Conservation (phyloP, 805 yeast species). For the Sungouiozyma ichnusensis region DNA sequence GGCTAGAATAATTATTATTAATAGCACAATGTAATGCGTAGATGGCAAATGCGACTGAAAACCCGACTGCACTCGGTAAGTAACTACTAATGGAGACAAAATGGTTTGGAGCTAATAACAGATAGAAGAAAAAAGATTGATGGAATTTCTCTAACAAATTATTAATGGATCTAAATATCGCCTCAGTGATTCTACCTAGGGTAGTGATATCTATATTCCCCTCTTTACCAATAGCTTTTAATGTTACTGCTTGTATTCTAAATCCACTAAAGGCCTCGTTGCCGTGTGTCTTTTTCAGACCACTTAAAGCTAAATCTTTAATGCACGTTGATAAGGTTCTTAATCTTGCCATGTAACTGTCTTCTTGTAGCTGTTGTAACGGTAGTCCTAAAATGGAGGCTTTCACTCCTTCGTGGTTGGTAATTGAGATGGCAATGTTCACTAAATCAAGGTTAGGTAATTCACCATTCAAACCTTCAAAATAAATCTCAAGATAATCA, state of each 20-base stretch:
- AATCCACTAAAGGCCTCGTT: slow-evolving; percentile 92
- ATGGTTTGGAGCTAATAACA: slow-evolving; percentile 61
- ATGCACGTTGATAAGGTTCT: slow-evolving; percentile 55
- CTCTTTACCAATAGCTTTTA: slow-evolving; percentile 51
- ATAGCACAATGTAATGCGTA: slow-evolving; percentile 52
- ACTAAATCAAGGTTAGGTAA: slow-evolving; percentile 86
- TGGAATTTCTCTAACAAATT: slow-evolving; percentile 91
- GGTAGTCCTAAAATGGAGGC: slow-evolving; percentile 56
- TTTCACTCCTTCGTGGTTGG: slow-evolving; percentile 66
- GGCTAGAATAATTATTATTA: slow-evolving; percentile 22
- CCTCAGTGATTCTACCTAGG: slow-evolving; percentile 83
- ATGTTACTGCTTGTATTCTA: slow-evolving; percentile 84
- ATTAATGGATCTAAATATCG: slow-evolving; percentile 78
- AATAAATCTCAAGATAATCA: slow-evolving; percentile 61
- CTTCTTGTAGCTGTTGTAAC: slow-evolving; percentile 34
- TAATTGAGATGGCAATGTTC: slow-evolving; percentile 66
- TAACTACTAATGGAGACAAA: slow-evolving; percentile 94
- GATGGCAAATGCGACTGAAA: slow-evolving; percentile 59
- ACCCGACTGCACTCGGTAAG: slow-evolving; percentile 70
- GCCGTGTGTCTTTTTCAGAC: slow-evolving; percentile 52
- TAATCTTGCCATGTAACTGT: slow-evolving; percentile 46
- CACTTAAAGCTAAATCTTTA: slow-evolving; percentile 58
- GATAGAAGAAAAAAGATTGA: slow-evolving; percentile 90
- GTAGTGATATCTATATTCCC: slow-evolving; percentile 81
- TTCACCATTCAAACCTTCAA: slow-evolving; percentile 91